Evolutionary conservation across 768 basidiomycete genomes (phyloP).

Genomic region (Collybiopsis luxurians): DNA sequence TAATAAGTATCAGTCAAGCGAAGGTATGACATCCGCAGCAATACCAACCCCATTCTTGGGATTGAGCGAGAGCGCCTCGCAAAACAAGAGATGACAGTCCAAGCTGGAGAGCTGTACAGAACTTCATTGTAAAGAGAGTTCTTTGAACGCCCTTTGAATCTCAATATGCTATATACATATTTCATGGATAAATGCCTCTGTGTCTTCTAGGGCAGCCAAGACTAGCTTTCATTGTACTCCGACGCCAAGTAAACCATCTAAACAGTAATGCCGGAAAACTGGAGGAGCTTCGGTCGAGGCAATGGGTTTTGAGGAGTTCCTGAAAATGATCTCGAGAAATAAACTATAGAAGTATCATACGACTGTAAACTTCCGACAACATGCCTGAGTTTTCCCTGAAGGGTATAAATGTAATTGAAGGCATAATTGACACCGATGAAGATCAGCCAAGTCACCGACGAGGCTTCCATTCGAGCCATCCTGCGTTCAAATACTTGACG

Average conservation of each 20-base stretch:
- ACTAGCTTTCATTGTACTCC: too few relatives aligned
- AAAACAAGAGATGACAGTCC: not conserved
- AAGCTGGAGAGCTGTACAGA: not conserved
- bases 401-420: not conserved
- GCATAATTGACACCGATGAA: too few relatives aligned
- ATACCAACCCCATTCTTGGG: slow-evolving; percentile 3
- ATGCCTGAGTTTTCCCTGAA: not conserved
- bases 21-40: not conserved
- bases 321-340: not conserved
- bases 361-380: not conserved
- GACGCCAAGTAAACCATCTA: not conserved
- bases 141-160: not conserved
- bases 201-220: too few relatives aligned
- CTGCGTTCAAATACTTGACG: too few relatives aligned
- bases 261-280: not conserved
- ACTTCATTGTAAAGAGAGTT: not conserved
- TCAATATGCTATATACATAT: not conserved
- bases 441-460: too few relatives aligned
- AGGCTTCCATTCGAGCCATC: too few relatives aligned
- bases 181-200: not conserved
- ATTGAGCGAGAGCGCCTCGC: not conserved
- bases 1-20: not conserved
- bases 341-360: not conserved
- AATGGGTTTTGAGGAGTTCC: not conserved
- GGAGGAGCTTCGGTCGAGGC: not conserved